Percentiles rank a stretch among this genome's conserved stretches.
phyloP scores from a whole-genome alignment of 2,329 filamentous ascomycete genomes.

The Pseudopyrenochaeta lycopersici region DNA sequence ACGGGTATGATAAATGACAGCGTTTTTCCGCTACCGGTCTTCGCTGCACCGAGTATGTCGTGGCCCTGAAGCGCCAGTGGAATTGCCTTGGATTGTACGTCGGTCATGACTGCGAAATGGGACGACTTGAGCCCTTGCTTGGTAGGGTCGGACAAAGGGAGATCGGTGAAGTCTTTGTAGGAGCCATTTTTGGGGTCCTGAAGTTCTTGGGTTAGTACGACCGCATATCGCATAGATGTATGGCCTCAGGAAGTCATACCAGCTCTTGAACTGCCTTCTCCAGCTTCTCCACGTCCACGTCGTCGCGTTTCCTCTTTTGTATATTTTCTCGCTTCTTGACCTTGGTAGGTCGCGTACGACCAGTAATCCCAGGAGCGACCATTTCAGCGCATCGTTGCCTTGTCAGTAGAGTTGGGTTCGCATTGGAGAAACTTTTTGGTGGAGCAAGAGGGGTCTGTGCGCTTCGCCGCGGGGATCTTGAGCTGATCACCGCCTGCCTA shows the following conservation, averaged over 20 bases:
- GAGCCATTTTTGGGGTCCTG: constrained; percentile 69
- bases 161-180: constrained; percentile 77
- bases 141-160: constrained; percentile 87
- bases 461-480: constrained; percentile 30
- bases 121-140: constrained; percentile 80
- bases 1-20: constrained; percentile 91
- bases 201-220: background rate
- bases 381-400: constrained; percentile 28
- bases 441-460: constrained; percentile 30
- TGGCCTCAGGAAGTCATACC: constrained; percentile 32
- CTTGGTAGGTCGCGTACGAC: constrained; percentile 60
- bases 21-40: constrained; percentile 95
- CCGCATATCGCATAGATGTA: background rate
- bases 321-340: constrained; percentile 63
- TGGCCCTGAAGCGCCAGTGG: constrained; percentile 83
- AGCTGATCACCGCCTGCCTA: background rate
- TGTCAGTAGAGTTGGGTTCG: constrained; percentile 10
- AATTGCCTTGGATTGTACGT: constrained; percentile 90
- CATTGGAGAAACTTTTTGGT: constrained; percentile 37
- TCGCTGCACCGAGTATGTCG: constrained; percentile 93
- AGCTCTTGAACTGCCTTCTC: constrained; percentile 55
- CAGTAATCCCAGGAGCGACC: constrained; percentile 47
- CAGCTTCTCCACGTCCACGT: constrained; percentile 59
- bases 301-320: constrained; percentile 64
- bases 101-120: constrained; percentile 89